Conservation (phyloP, 768 basidiomycete genomes). For the Multifurca ochricompacta region DNA sequence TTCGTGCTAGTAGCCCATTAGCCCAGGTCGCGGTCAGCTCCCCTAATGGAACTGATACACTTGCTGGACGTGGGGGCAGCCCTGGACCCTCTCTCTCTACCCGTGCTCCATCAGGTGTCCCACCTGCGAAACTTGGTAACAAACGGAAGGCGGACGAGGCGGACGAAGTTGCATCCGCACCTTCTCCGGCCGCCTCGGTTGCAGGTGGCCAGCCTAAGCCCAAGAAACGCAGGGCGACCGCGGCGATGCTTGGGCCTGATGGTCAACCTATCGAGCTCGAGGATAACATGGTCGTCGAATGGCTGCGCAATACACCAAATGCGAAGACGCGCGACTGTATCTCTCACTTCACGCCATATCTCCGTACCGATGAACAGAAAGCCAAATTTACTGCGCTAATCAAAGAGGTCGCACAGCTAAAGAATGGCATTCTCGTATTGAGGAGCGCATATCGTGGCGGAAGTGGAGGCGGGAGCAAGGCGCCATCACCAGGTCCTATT, state of each 20-base stretch:
- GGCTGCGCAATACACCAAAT: conserved; percentile 61
- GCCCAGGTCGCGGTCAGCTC: conserved; percentile 28
- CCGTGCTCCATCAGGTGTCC: conserved; percentile 23
- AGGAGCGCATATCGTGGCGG: conserved; percentile 18
- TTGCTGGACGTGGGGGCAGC: conserved; percentile 21
- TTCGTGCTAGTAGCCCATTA: conserved; percentile 55
- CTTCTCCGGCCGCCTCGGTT: conserved; percentile 14
- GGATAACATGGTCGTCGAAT: conserved; percentile 60
- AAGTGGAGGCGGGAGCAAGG: conserved; percentile 9
- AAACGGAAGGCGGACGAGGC: conserved; percentile 54
- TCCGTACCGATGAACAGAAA: conserved; percentile 65
- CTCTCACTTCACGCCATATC: conserved; percentile 66
- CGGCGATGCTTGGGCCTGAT: conserved; percentile 25
- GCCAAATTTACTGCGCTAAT: conserved; percentile 68
- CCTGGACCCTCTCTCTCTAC: conserved; percentile 24
- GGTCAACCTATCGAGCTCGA: conserved; percentile 51
- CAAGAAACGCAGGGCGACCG: conserved; percentile 48
- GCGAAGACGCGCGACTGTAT: conserved; percentile 77
- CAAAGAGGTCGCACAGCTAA: conserved; percentile 69
- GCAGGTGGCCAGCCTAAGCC: conserved; percentile 33
- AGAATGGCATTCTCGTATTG: conserved; percentile 55
- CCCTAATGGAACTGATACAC: conserved; percentile 30
- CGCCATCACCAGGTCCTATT: conserved; percentile 11
- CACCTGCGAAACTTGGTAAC: conserved; percentile 32
- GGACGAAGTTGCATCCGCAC: conserved; percentile 4